phyloP scores from a whole-genome alignment of 2,329 filamentous ascomycete species.

The Phialophora expanda region DNA sequence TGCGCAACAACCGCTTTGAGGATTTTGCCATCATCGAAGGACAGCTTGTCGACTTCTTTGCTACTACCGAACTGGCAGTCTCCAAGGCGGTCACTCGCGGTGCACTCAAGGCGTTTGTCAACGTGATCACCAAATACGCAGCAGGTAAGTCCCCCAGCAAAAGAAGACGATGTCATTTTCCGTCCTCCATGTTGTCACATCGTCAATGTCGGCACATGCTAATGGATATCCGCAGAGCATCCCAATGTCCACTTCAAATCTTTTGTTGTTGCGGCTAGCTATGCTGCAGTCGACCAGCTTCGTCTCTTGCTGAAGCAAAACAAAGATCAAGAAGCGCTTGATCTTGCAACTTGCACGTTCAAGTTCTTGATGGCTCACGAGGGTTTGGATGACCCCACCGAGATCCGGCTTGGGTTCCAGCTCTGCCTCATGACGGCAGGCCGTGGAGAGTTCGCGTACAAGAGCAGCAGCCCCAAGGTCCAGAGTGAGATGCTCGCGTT shows the following conservation, averaged over 20 bases:
- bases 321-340: conserved; percentile 25
- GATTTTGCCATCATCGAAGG: conserved; percentile 43
- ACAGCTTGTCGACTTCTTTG: conserved; percentile 47
- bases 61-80: conserved; percentile 19
- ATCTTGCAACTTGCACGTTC: conserved; percentile 36
- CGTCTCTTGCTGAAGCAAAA: conserved; percentile 20
- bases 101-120: conserved; percentile 33
- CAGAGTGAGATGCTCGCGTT: conserved; percentile 44
- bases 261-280: conserved; percentile 22
- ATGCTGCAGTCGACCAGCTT: conserved; percentile 24
- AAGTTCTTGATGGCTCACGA: conserved; percentile 32
- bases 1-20: conserved; percentile 42
- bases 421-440: conserved; percentile 47
- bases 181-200: background rate
- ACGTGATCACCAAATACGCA: conserved; percentile 40
- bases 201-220: background rate
- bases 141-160: background rate
- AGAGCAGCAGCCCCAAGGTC: conserved; percentile 41
- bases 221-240: conserved; percentile 39
- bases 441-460: conserved; percentile 18
- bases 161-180: background rate
- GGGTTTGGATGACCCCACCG: conserved; percentile 38
- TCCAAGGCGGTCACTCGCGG: conserved; percentile 42
- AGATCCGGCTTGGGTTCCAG: conserved; percentile 46
- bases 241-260: conserved; percentile 25